phyloP scores from a whole-genome alignment of 106 monocot species.

The Xerophyta viscosa region DNA sequence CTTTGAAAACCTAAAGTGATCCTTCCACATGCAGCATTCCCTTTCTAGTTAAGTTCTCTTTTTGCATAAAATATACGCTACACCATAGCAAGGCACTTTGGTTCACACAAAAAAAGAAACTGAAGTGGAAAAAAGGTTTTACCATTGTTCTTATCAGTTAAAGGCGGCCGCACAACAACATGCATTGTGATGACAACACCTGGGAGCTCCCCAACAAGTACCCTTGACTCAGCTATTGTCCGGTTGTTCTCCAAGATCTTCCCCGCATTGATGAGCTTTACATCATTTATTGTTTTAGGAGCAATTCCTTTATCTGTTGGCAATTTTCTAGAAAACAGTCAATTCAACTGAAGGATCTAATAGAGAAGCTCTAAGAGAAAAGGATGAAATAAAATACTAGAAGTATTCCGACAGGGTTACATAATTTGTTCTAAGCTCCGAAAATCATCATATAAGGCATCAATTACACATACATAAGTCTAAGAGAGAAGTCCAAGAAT shows the following conservation, averaged over 20 bases:
- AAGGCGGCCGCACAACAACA: conserved; percentile 47
- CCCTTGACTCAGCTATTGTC: conserved; percentile 49
- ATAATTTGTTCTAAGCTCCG: no score
- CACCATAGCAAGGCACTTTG: no score
- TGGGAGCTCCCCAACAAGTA: conserved; percentile 43
- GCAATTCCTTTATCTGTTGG: conserved; percentile 37
- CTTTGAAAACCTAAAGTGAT: no score
- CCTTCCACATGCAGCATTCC: no score
- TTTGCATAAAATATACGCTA: no score
- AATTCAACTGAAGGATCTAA: neutral
- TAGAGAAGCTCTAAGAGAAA: neutral
- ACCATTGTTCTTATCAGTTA: conserved; percentile 38
- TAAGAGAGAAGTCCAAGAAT: no score
- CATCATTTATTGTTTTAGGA: conserved; percentile 53
- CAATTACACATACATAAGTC: no score
- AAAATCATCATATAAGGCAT: no score
- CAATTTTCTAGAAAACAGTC: neutral
- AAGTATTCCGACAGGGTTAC: no score
- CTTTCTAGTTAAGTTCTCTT: no score
- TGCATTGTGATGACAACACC: conserved; percentile 64
- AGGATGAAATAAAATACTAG: neutral
- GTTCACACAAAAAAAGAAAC: neutral
- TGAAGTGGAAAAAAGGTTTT: conserved; percentile 10
- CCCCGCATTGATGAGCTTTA: conserved; percentile 66
- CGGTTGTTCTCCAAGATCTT: conserved; percentile 47